A percentile compares a stretch with the other conserved stretches of the same genome.
Conservation (phyloP, 148 eudicot species). For the Vaccinium vitisidaea region DNA sequence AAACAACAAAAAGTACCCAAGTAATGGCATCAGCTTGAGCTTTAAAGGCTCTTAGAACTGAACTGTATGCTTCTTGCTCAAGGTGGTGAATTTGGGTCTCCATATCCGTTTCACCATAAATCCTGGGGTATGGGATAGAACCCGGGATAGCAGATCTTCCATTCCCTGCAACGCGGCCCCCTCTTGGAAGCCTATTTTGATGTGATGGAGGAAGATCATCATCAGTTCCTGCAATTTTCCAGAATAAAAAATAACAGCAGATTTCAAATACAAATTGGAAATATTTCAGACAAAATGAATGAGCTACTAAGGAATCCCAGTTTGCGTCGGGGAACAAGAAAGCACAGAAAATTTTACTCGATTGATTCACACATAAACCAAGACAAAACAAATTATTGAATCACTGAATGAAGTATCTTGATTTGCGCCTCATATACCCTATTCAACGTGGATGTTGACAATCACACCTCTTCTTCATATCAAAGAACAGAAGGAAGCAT, state of each 20-base stretch:
- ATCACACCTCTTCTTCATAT: background rate
- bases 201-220: constrained; percentile 64
- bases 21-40: constrained; percentile 80
- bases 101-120: constrained; percentile 55
- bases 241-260: constrained; percentile 1
- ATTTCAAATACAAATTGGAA: background rate
- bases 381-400: background rate
- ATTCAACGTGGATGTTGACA: background rate
- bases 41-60: constrained; percentile 69
- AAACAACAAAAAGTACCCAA: constrained; percentile 43
- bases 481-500: background rate
- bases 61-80: constrained; percentile 69
- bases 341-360: background rate
- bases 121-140: constrained; percentile 42
- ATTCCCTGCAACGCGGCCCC: constrained; percentile 51
- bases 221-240: constrained; percentile 55
- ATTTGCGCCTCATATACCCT: background rate
- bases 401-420: background rate
- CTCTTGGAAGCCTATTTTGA: constrained; percentile 47
- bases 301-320: constrained; percentile 5
- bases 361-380: background rate
- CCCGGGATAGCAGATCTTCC: constrained; percentile 49
- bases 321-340: background rate
- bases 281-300: background rate
- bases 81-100: constrained; percentile 61